A percentile compares a stretch with the other conserved stretches of the same genome.
Conservation (phyloP, 176 grass and related monocot species). For the Neostapfia colusana region DNA sequence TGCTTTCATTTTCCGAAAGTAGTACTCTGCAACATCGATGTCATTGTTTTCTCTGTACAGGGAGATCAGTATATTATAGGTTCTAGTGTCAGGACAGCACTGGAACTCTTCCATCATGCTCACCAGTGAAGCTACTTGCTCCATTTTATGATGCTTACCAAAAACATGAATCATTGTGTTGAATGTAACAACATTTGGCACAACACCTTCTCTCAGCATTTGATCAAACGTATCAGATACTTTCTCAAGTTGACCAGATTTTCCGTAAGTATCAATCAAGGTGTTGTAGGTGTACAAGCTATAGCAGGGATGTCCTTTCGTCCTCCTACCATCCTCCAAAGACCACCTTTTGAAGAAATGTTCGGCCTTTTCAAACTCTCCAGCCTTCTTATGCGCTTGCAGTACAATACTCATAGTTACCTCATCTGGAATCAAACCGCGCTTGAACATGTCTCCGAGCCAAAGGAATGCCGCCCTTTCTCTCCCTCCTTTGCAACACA, state of each 20-base stretch:
- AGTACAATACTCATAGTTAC: conserved; percentile 70
- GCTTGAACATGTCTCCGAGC: conserved; percentile 81
- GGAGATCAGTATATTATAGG: conserved; percentile 75
- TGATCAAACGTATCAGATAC: conserved; percentile 63
- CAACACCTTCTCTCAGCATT: conserved; percentile 71
- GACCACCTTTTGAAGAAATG: conserved; percentile 67
- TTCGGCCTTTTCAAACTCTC: conserved; percentile 61
- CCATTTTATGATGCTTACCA: conserved; percentile 49
- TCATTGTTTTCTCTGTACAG: conserved; percentile 68
- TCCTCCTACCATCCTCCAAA: conserved; percentile 18
- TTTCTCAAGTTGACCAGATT: conserved; percentile 69
- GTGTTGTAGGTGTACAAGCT: conserved; percentile 81
- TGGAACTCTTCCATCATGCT: conserved; percentile 59
- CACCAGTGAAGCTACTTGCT: conserved; percentile 61
- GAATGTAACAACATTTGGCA: conserved; percentile 73
- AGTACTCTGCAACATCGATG: conserved; percentile 62
- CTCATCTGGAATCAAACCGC: conserved; percentile 70
- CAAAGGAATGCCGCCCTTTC: conserved; percentile 49
- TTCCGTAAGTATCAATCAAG: conserved; percentile 84
- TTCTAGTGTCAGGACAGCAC: conserved; percentile 65
- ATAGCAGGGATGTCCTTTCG: conserved; percentile 35
- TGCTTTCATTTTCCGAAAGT: conserved; percentile 62
- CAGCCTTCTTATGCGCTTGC: conserved; percentile 69
- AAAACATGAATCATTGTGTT: conserved; percentile 78
- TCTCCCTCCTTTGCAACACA: conserved; percentile 58